These are phyloP conservation scores for Colletotrichum nymphaeae DNA, from an alignment of 2,329 filamentous ascomycete genomes.

Conservation along the genomic window DNA sequence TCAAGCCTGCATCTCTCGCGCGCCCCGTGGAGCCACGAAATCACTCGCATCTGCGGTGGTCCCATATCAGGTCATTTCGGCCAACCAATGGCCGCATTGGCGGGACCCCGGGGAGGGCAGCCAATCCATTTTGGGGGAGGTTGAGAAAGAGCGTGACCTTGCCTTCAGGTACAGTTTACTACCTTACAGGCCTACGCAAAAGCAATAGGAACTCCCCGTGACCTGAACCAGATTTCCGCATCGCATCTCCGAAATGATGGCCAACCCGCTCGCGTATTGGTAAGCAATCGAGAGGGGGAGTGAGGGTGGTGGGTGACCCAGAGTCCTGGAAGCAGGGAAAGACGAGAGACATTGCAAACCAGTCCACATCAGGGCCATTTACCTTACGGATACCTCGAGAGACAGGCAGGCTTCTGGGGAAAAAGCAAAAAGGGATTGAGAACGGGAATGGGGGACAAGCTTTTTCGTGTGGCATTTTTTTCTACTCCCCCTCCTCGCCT, in stretches of 20 bases:
- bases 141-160: not conserved
- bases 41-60: slow-evolving; percentile 18
- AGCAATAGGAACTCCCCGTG: too few relatives aligned
- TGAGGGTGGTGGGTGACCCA: not conserved
- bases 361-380: slow-evolving; percentile 14
- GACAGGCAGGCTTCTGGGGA: not conserved
- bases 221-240: not conserved
- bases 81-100: slow-evolving; percentile 31
- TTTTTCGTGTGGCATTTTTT: not conserved
- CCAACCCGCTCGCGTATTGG: too few relatives aligned
- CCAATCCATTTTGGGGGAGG: slow-evolving; percentile 2
- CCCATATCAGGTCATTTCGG: slow-evolving; percentile 30
- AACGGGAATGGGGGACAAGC: not conserved
- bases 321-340: slow-evolving; percentile 6
- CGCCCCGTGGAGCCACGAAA: slow-evolving; percentile 20
- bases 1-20: not conserved
- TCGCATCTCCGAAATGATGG: not conserved
- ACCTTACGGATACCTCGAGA: too few relatives aligned
- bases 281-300: too few relatives aligned
- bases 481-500: not conserved
- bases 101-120: not conserved
- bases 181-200: too few relatives aligned
- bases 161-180: too few relatives aligned
- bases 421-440: not conserved
- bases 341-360: slow-evolving; percentile 5